These are phyloP conservation scores for Crassisporium funariophilum DNA, from an alignment of 768 basidiomycete species.

Conservation along the genomic window DNA sequence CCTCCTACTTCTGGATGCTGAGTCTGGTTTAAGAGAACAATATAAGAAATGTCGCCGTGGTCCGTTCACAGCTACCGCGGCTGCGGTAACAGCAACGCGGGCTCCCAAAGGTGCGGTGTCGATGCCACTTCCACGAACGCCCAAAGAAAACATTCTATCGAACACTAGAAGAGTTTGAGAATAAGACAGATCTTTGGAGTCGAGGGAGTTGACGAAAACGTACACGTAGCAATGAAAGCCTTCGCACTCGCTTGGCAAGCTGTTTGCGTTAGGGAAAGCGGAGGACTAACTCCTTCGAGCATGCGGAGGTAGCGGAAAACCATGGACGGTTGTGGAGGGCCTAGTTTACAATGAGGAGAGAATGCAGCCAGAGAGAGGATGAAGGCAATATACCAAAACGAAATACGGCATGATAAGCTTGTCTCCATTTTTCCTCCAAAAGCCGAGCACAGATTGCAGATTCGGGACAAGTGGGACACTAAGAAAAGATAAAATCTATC, in stretches of 20 bases:
- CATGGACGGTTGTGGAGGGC: conserved; percentile 89
- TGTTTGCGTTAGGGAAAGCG: conserved; percentile 82
- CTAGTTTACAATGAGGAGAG: conserved; percentile 33
- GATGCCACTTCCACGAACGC: conserved; percentile 74
- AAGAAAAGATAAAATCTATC: too few relatives aligned
- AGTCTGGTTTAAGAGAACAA: conserved; percentile 72
- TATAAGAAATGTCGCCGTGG: conserved; percentile 85
- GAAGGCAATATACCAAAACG: conserved; percentile 65
- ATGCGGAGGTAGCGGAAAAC: conserved; percentile 89
- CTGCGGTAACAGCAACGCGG: conserved; percentile 66
- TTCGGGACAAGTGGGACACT: conserved; percentile 89
- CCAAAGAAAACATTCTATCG: conserved; percentile 87
- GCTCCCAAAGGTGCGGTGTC: conserved; percentile 62
- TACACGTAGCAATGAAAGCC: conserved; percentile 84
- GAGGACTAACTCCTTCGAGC: conserved; percentile 89
- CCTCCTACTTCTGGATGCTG: conserved; percentile 41
- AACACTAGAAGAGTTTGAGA: conserved; percentile 56
- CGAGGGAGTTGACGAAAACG: conserved; percentile 24
- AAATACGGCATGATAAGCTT: conserved; percentile 84
- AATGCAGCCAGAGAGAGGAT: not conserved
- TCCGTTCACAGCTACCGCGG: conserved; percentile 62
- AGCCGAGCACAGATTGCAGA: conserved; percentile 74
- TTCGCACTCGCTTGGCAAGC: conserved; percentile 89
- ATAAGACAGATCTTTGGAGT: conserved; percentile 7
- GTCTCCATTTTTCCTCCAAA: conserved; percentile 92